phyloP scores from a whole-genome alignment of 2,329 filamentous ascomycete species.

The Knoxdaviesia capensis region DNA sequence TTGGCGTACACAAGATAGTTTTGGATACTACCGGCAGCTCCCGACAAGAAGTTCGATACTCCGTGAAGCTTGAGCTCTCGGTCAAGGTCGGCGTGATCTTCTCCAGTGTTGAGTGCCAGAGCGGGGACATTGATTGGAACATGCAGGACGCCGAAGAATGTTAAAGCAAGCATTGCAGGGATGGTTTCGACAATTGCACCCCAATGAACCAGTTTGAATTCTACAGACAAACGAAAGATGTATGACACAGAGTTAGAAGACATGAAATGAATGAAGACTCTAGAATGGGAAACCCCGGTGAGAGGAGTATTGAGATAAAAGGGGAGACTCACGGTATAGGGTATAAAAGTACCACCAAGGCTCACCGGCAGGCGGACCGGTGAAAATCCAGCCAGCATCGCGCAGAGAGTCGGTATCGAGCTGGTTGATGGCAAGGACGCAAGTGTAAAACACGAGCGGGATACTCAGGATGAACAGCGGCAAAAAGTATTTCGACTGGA shows the following conservation, averaged over 20 bases:
- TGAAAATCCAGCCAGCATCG: slow-evolving; percentile 72
- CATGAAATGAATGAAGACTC: neutral
- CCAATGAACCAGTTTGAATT: slow-evolving; percentile 68
- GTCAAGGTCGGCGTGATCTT: slow-evolving; percentile 83
- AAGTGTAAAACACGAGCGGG: slow-evolving; percentile 57
- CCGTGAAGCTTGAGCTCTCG: slow-evolving; percentile 84
- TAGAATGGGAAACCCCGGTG: no score
- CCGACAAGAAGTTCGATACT: slow-evolving; percentile 79
- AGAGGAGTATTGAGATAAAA: no score
- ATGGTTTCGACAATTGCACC: slow-evolving; percentile 63
- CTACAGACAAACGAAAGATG: slow-evolving; percentile 18
- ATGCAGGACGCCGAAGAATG: slow-evolving; percentile 92
- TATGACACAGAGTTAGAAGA: neutral
- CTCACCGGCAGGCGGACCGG: slow-evolving; percentile 62
- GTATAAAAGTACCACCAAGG: slow-evolving; percentile 98
- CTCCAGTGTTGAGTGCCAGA: slow-evolving; percentile 70
- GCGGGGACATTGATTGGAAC: slow-evolving; percentile 97
- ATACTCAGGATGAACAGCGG: slow-evolving; percentile 72
- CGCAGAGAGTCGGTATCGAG: slow-evolving; percentile 50
- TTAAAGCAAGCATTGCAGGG: slow-evolving; percentile 89
- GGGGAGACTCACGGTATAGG: slow-evolving; percentile 51
- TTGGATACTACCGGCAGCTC: slow-evolving; percentile 69
- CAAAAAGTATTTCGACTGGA: slow-evolving; percentile 68
- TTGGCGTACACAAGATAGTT: slow-evolving; percentile 98
- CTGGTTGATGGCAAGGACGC: slow-evolving; percentile 48